Evolutionary conservation across 1,284 basidiomycete species (phyloP).

Genomic region (Cutaneotrichosporon cutaneum): DNA sequence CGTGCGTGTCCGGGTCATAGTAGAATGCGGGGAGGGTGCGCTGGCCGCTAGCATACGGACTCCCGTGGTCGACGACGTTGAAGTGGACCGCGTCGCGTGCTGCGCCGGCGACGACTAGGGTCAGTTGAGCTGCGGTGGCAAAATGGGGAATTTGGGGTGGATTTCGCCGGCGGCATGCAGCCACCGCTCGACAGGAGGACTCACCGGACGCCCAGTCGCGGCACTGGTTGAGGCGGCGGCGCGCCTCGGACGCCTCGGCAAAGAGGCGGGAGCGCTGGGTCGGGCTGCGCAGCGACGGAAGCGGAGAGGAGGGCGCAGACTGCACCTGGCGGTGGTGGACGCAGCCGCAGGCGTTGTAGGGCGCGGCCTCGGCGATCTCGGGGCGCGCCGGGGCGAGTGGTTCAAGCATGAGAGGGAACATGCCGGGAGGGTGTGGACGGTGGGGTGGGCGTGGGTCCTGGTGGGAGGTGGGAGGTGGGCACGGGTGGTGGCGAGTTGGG

Average conservation of each 20-base stretch:
- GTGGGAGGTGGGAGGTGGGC: neutral
- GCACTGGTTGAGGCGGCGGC: conserved; percentile 17
- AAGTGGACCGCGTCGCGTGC: conserved; percentile 14
- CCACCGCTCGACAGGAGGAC: neutral
- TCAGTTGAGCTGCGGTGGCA: neutral
- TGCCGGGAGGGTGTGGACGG: neutral
- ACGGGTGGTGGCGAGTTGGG: neutral
- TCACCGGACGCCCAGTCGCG: conserved; percentile 19
- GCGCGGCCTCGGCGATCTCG: conserved; percentile 6
- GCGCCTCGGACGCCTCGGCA: conserved; percentile 1
- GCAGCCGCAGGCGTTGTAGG: conserved; percentile 7
- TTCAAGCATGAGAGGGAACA: conserved; percentile 4
- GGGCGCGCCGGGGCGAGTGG: conserved; percentile 9
- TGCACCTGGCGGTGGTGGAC: conserved; percentile 2
- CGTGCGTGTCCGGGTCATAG: conserved; percentile 8
- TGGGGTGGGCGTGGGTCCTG: neutral
- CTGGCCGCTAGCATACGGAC: neutral
- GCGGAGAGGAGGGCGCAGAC: neutral
- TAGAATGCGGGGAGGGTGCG: conserved; percentile 9
- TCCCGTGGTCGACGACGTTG: conserved; percentile 4
- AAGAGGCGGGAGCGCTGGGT: conserved; percentile 1
- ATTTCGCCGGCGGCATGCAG: neutral
- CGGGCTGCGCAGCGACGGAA: neutral
- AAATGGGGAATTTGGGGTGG: neutral
- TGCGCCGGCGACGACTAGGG: conserved; percentile 15